phyloP scores from a whole-genome alignment of 1,284 basidiomycete species.

The Sparassis latifolia region DNA sequence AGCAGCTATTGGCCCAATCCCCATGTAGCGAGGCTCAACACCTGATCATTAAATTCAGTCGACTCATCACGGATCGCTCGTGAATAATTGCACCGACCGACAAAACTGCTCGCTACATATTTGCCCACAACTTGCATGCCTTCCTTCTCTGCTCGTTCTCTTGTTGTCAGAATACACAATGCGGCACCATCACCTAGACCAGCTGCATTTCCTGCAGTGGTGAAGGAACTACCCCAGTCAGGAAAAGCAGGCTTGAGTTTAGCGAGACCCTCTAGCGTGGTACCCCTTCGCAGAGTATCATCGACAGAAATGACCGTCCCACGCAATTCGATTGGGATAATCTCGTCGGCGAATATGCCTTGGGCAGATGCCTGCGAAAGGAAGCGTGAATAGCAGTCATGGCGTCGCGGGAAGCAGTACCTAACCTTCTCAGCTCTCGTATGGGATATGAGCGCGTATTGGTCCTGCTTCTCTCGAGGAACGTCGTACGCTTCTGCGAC shows the following conservation, averaged over 20 bases:
- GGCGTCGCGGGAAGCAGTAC: too few relatives aligned
- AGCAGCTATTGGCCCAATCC: conserved; percentile 79
- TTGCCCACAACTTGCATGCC: conserved; percentile 88
- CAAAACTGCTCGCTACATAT: conserved; percentile 76
- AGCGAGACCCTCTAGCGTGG: conserved; percentile 62
- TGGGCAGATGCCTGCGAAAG: conserved; percentile 44
- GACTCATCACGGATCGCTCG: background rate
- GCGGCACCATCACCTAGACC: conserved; percentile 96
- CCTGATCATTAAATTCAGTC: conserved; percentile 34
- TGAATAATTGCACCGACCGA: conserved; percentile 46
- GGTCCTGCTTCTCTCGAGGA: conserved; percentile 72
- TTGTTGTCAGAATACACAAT: conserved; percentile 81
- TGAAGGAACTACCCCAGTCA: conserved; percentile 69
- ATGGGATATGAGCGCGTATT: conserved; percentile 79
- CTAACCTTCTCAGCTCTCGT: conserved; percentile 61
- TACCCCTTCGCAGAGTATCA: conserved; percentile 76
- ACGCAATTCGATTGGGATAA: conserved; percentile 65
- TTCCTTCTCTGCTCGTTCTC: conserved; percentile 77
- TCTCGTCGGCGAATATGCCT: conserved; percentile 75
- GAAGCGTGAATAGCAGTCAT: too few relatives aligned
- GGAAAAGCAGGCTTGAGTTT: conserved; percentile 72
- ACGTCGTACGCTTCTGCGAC: conserved; percentile 73
- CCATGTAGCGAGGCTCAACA: conserved; percentile 84
- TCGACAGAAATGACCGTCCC: conserved; percentile 59
- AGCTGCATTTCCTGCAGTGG: conserved; percentile 89